Percentiles rank a stretch among this genome's conserved stretches.
These are phyloP conservation scores for Quercus suber DNA, from an alignment of 306 rosid species.

Conservation along the genomic window DNA sequence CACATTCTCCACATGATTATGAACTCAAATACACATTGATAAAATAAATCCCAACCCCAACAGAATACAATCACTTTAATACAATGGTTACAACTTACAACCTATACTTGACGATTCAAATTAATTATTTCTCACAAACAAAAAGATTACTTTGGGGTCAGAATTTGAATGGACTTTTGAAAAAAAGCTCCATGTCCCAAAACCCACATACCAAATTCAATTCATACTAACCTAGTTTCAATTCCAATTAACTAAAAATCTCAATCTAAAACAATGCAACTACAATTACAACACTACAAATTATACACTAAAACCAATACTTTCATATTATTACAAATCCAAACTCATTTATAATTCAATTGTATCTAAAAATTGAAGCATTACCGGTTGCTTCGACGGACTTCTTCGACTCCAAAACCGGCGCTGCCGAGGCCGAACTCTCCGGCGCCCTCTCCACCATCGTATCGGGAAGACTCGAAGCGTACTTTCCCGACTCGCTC, in stretches of 20 bases:
- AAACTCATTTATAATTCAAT: neutral
- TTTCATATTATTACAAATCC: neutral
- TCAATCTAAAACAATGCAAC: neutral
- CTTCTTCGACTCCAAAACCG: constrained; percentile 22
- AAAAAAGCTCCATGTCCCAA: too few species aligned
- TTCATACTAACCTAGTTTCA: neutral
- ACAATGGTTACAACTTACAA: neutral
- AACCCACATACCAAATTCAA: neutral
- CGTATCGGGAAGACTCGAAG: constrained; percentile 39
- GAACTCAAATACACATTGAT: neutral
- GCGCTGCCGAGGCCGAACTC: neutral
- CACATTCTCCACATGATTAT: too few species aligned
- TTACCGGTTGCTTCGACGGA: constrained; percentile 38
- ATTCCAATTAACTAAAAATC: neutral
- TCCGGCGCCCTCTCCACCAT: constrained; percentile 19
- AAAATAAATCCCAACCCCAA: neutral
- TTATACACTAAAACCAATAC: too few species aligned
- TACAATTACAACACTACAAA: neutral
- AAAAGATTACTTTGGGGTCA: too few species aligned
- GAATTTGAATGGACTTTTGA: too few species aligned
- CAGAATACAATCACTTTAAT: neutral
- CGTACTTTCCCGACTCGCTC: constrained; percentile 36
- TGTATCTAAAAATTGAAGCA: neutral
- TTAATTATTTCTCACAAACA: too few species aligned
- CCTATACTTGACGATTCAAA: too few species aligned